Evolutionary conservation across 306 rosid genomes (phyloP).

Genomic region (Rosa rugosa): DNA sequence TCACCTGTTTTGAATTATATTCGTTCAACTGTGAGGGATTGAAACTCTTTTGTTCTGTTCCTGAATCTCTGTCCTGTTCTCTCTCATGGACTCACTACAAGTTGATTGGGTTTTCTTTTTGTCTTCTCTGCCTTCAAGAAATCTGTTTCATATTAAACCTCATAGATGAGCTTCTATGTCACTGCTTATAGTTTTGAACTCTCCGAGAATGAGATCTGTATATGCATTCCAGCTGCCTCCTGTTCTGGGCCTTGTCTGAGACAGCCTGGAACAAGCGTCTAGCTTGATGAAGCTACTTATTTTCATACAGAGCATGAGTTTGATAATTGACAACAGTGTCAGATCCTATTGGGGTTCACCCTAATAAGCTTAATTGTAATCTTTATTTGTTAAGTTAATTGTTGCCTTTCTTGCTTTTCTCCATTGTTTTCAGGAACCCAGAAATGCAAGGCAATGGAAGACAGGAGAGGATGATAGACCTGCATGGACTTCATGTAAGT

Average conservation of each 20-base stretch:
- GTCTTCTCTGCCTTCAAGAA: background rate
- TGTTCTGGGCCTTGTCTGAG: background rate
- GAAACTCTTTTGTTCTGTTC: background rate
- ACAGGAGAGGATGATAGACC: slow-evolving; percentile 86
- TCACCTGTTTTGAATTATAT: background rate
- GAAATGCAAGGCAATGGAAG: slow-evolving; percentile 83
- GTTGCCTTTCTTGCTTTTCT: slow-evolving; percentile 8
- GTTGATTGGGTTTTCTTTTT: background rate
- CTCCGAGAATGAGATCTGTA: background rate
- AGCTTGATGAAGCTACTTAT: background rate
- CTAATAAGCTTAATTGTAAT: background rate
- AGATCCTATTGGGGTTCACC: background rate
- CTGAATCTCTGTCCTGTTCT: background rate
- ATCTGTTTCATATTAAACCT: background rate
- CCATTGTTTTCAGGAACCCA: slow-evolving; percentile 62
- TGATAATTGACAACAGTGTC: background rate
- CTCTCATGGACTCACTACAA: background rate
- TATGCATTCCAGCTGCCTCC: background rate
- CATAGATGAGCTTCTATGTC: background rate
- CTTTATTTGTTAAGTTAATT: background rate
- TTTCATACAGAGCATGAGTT: background rate
- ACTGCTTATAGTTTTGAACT: background rate
- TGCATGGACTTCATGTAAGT: slow-evolving; percentile 83
- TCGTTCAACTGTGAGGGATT: background rate
- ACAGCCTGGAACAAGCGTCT: background rate